phyloP scores from a whole-genome alignment of 2,329 filamentous ascomycete species.

The Alternaria triticina region DNA sequence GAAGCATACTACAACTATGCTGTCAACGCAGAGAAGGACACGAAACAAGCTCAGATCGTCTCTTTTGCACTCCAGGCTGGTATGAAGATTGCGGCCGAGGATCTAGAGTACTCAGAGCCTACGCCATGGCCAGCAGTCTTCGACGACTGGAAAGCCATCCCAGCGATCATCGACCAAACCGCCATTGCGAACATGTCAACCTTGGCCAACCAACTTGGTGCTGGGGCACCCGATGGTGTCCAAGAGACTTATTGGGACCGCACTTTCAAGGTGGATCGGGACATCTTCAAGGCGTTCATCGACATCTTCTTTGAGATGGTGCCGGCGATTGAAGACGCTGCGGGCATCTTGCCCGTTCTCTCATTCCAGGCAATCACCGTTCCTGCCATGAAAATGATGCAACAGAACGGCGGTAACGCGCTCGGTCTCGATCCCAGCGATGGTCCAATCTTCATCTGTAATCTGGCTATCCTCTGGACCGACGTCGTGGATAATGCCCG shows the following conservation, averaged over 20 bases:
- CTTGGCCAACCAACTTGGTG: constrained; percentile 27
- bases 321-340: constrained; percentile 25
- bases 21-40: constrained; percentile 19
- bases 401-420: constrained; percentile 38
- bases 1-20: constrained; percentile 22
- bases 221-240: constrained; percentile 14
- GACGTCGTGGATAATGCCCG: constrained; percentile 27
- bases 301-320: constrained; percentile 34
- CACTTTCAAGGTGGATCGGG: constrained; percentile 31
- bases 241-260: constrained; percentile 39
- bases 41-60: constrained; percentile 25
- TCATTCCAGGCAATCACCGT: constrained; percentile 40
- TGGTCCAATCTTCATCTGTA: constrained; percentile 31
- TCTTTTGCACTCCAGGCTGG: constrained; percentile 28
- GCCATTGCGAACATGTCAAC: constrained; percentile 28
- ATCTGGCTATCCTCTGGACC: constrained; percentile 32
- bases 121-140: constrained; percentile 30
- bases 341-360: constrained; percentile 28
- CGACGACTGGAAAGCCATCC: constrained; percentile 34
- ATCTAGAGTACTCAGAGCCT: constrained; percentile 36
- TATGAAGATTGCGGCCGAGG: constrained; percentile 22
- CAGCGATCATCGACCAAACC: constrained; percentile 31
- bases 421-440: constrained; percentile 31
- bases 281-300: constrained; percentile 23
- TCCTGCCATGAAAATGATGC: constrained; percentile 30